These are phyloP conservation scores for Fusarium miscanthi DNA, from an alignment of 2,329 filamentous ascomycete species.

Conservation along the genomic window DNA sequence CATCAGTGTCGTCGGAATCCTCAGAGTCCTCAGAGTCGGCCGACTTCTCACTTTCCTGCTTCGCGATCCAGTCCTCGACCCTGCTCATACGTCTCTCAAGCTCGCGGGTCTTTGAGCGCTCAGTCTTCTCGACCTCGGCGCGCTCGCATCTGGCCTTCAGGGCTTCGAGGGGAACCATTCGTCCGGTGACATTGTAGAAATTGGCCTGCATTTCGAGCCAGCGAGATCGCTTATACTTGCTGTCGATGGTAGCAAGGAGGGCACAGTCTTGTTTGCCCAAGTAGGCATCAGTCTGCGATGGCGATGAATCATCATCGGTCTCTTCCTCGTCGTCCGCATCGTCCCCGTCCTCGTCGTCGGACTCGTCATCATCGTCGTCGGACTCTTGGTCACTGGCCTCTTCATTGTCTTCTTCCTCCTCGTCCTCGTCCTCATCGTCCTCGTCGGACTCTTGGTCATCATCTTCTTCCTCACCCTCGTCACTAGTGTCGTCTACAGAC, in stretches of 20 bases:
- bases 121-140: slow-evolving; percentile 38
- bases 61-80: slow-evolving; percentile 40
- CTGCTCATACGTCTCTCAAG: slow-evolving; percentile 1
- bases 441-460: not conserved
- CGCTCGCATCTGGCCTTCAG: slow-evolving; percentile 51
- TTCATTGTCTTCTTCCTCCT: not conserved
- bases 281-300: slow-evolving; percentile 37
- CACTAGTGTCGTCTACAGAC: not conserved
- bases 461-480: not conserved
- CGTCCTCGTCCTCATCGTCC: not conserved
- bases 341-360: not conserved
- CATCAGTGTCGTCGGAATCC: not conserved
- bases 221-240: slow-evolving; percentile 47
- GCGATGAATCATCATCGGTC: slow-evolving; percentile 21
- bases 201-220: slow-evolving; percentile 59
- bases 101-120: slow-evolving; percentile 3
- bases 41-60: not conserved
- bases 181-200: slow-evolving; percentile 57
- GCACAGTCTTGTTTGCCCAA: slow-evolving; percentile 49
- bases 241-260: slow-evolving; percentile 51
- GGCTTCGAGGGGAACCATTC: slow-evolving; percentile 53
- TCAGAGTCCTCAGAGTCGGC: not conserved
- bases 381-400: not conserved
- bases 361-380: not conserved
- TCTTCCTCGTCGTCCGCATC: slow-evolving; percentile 25